Base-by-base conservation (phyloP, 2,329 filamentous ascomycete species). In the Penicillium glabrum region DNA sequence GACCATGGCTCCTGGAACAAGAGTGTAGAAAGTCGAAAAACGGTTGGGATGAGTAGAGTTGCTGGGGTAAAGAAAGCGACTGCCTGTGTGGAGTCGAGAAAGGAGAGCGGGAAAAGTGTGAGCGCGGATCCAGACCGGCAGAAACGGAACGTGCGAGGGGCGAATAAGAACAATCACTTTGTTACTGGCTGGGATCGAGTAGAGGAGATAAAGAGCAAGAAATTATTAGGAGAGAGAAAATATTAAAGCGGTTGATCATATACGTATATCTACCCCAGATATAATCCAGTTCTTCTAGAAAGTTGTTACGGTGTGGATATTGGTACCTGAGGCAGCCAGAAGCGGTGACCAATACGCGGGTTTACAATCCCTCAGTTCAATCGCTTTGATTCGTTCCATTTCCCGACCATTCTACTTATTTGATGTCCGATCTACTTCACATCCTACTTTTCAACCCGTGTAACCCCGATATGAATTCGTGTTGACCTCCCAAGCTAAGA, bases 41-140 rank as follows among this genome's bases (percentile, higher is more conserved):
- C 19, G n/a, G 26, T 47, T 46, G 41, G 39, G 46, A 37, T 21
- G 43, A 24, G 41, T 31, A 46, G 23, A 51, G 49, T 48, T 54
- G 60, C 56, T 57, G 48, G 56, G 56, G 57, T 56, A 49, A n/a
- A 47, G 58, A 61, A 64, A 58, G 60, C 60, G 59, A 58, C 45
- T 62, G 62, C 59, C 62, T 64, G 29, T 61, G 61, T 63, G 62
- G 61, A 64, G 63, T 61, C 51, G 45, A 60, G 64, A 66, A 66
- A 65, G 64, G 64, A 60, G 63, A 61, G 60, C 63, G 64, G 64
- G 63, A 67, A 67, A 67, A 67, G 48, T 67, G 63, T 61, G 64
- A 65, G 50, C 39, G 59, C 60, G 58, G 57, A 65, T 63, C 59
- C 45, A 60, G 61, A 56, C 58, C 58, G 61, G 39, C 62, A 64